These are phyloP conservation scores for Hypoxylon rubiginosum DNA, from an alignment of 2,329 filamentous ascomycete species.

Conservation along the genomic window DNA sequence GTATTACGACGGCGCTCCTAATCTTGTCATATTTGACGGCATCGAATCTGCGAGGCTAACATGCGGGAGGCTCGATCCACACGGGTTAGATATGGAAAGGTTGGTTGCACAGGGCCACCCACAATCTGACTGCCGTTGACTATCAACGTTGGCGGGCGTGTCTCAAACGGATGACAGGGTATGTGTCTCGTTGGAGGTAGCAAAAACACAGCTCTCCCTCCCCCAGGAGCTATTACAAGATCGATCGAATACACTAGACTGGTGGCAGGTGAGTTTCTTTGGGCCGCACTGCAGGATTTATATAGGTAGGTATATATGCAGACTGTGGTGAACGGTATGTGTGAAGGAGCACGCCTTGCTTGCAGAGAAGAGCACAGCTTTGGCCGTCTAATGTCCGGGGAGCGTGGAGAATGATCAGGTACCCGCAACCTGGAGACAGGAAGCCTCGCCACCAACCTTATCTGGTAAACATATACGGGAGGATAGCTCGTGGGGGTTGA, in stretches of 20 bases:
- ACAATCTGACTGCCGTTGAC: slow-evolving; percentile 16
- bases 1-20: slow-evolving; percentile 3
- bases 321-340: slow-evolving; percentile 31
- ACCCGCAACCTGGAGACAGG: slow-evolving; percentile 22
- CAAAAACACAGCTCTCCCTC: slow-evolving; percentile 6
- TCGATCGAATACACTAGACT: slow-evolving; percentile 10
- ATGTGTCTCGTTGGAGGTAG: slow-evolving; percentile 15
- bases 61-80: slow-evolving; percentile 31
- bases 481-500: slow-evolving; percentile 12
- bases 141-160: slow-evolving; percentile 33
- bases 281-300: slow-evolving; percentile 36
- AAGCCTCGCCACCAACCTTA: slow-evolving; percentile 22
- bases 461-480: slow-evolving; percentile 18
- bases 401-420: slow-evolving; percentile 2
- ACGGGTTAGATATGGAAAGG: slow-evolving; percentile 10
- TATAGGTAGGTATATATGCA: slow-evolving; percentile 31
- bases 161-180: slow-evolving; percentile 32
- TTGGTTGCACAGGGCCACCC: slow-evolving; percentile 37
- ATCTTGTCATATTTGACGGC: slow-evolving; percentile 34
- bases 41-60: slow-evolving; percentile 19
- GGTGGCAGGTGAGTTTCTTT: slow-evolving; percentile 23
- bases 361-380: not conserved
- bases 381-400: not conserved
- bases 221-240: not conserved
- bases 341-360: not conserved